These are phyloP conservation scores for Casuarina equisetifolia DNA, from an alignment of 306 rosid genomes.

Conservation along the genomic window DNA sequence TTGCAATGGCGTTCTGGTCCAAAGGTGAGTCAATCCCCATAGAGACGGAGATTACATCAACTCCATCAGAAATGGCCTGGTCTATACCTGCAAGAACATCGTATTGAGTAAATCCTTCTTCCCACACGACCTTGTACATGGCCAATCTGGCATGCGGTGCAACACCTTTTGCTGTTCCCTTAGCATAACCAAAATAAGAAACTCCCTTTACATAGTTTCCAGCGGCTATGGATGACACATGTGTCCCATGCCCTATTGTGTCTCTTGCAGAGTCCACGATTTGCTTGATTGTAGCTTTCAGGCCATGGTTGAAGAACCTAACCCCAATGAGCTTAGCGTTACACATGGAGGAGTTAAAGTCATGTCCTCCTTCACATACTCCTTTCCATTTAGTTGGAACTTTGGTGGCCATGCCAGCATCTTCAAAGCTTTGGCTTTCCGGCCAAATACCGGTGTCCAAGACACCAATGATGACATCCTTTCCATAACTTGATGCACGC, in stretches of 20 bases:
- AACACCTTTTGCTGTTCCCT: constrained; percentile 41
- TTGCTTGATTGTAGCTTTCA: constrained; percentile 24
- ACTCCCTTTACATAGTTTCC: constrained; percentile 36
- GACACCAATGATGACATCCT: constrained; percentile 34
- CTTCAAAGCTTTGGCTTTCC: constrained; percentile 46
- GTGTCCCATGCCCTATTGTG: constrained; percentile 39
- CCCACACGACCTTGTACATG: constrained; percentile 41
- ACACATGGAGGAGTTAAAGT: constrained; percentile 38
- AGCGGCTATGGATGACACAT: constrained; percentile 38
- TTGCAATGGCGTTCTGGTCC: constrained; percentile 31
- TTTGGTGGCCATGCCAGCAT: constrained; percentile 29
- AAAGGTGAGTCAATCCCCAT: constrained; percentile 27
- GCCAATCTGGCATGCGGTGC: constrained; percentile 42
- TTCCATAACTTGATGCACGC: constrained; percentile 35
- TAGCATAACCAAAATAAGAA: constrained; percentile 40
- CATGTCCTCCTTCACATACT: constrained; percentile 39
- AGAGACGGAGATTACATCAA: constrained; percentile 41
- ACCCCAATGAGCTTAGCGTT: constrained; percentile 44
- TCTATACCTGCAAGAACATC: constrained; percentile 44
- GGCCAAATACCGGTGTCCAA: constrained; percentile 46
- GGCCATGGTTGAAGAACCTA: constrained; percentile 38
- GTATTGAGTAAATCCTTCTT: constrained; percentile 28
- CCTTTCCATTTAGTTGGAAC: constrained; percentile 46
- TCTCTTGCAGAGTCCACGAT: constrained; percentile 43
- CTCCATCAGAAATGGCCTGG: constrained; percentile 36